Conservation (phyloP, 352 stramenopile species). For the Phytophthora pistaciae region DNA sequence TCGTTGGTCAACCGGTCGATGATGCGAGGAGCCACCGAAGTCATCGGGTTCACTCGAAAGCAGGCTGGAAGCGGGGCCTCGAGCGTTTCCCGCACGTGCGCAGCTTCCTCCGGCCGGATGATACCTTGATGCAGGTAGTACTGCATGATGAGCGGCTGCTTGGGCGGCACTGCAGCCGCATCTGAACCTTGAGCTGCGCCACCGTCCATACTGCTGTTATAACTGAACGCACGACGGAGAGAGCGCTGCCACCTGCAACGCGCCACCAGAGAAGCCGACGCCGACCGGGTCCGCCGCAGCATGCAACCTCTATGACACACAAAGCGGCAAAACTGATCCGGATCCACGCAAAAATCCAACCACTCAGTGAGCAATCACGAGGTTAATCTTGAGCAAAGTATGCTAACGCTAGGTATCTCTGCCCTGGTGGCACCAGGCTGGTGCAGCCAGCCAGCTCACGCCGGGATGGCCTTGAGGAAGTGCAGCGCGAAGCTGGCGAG, state of each 20-base stretch:
- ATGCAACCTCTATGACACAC: slow-evolving; percentile 11
- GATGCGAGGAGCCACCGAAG: slow-evolving; percentile 36
- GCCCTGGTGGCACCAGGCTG: too few species aligned
- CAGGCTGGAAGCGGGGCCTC: slow-evolving; percentile 68
- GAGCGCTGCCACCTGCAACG: slow-evolving; percentile 13
- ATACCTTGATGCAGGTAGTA: slow-evolving; percentile 81
- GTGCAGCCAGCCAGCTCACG: slow-evolving; percentile 8
- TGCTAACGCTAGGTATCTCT: slow-evolving; percentile 8
- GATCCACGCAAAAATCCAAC: slow-evolving; percentile 32
- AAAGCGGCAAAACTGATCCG: slow-evolving; percentile 18
- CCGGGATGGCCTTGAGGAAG: slow-evolving; percentile 54
- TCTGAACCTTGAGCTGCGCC: neutral
- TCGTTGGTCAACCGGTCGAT: slow-evolving; percentile 54
- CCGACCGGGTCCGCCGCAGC: slow-evolving; percentile 14
- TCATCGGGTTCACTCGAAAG: slow-evolving; percentile 75
- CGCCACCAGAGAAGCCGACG: slow-evolving; percentile 10
- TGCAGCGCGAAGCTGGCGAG: slow-evolving; percentile 56
- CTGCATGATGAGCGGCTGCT: slow-evolving; percentile 58
- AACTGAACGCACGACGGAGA: slow-evolving; percentile 6
- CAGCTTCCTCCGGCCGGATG: slow-evolving; percentile 53
- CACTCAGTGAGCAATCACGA: slow-evolving; percentile 33
- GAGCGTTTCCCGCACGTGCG: slow-evolving; percentile 56
- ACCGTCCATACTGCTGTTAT: slow-evolving; percentile 17
- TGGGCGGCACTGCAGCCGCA: slow-evolving; percentile 23
- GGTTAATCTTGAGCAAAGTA: slow-evolving; percentile 39